These are phyloP conservation scores for Ministeria vibrans DNA, from an alignment of 78 protist species.

Conservation along the genomic window DNA sequence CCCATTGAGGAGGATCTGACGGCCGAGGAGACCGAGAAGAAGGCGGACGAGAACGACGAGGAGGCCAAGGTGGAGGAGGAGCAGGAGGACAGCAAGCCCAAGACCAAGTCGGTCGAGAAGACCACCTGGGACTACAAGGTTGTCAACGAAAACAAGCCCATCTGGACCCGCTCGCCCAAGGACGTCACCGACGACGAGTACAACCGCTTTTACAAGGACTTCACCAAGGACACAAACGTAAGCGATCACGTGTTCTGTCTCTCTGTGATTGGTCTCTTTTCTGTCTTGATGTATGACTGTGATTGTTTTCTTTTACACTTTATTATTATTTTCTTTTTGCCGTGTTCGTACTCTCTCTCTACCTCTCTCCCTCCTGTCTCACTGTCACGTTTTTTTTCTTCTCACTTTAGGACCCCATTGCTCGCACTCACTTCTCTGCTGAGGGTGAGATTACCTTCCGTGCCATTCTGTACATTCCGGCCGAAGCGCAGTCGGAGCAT, in stretches of 20 bases:
- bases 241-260: too few relatives aligned
- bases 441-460: slow-evolving; percentile 98
- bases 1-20: slow-evolving; percentile 80
- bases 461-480: slow-evolving; percentile 95
- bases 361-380: too few relatives aligned
- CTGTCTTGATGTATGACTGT: too few relatives aligned
- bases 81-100: slow-evolving; percentile 68
- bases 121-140: slow-evolving; percentile 68
- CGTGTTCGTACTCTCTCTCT: too few relatives aligned
- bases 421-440: slow-evolving; percentile 97
- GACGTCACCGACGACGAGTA: slow-evolving; percentile 98
- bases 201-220: slow-evolving; percentile 97
- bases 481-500: slow-evolving; percentile 95
- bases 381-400: too few relatives aligned
- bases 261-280: too few relatives aligned
- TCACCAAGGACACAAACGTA: slow-evolving; percentile 98
- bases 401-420: slow-evolving; percentile 96
- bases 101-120: slow-evolving; percentile 90
- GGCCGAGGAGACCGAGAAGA: slow-evolving; percentile 72
- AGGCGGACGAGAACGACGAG: slow-evolving; percentile 48
- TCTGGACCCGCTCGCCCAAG: slow-evolving; percentile 96
- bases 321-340: too few relatives aligned
- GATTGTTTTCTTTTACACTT: too few relatives aligned
- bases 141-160: slow-evolving; percentile 98
- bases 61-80: slow-evolving; percentile 65